Evolutionary conservation across 108 stramenopile species (phyloP).

Genomic region (Cyclotella cryptica): DNA sequence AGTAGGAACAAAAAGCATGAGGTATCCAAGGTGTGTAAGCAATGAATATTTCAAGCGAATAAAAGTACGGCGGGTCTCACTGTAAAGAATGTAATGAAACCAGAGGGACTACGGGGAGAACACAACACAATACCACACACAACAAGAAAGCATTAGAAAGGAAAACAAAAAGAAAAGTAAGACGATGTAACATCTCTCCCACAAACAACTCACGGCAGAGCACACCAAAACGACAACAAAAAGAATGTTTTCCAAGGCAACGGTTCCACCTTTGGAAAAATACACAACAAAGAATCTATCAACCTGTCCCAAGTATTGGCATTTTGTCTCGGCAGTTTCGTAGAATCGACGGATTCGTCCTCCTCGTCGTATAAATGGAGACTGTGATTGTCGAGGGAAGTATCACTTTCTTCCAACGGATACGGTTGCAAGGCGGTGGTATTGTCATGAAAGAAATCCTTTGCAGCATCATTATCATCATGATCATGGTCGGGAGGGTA

Average conservation of each 20-base stretch:
- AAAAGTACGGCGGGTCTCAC: slow-evolving; percentile 8
- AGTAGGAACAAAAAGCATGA: slow-evolving; percentile 2
- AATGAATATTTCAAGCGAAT: background rate
- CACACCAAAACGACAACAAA: slow-evolving; percentile 24
- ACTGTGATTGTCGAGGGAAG: background rate
- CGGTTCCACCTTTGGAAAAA: slow-evolving; percentile 51
- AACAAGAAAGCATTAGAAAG: background rate
- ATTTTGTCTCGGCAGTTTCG: background rate
- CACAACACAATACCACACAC: background rate
- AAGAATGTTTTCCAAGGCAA: slow-evolving; percentile 43
- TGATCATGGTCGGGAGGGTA: too few relatives aligned
- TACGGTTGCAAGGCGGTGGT: too few relatives aligned
- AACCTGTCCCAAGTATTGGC: background rate
- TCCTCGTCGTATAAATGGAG: background rate
- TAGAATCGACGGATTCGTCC: background rate
- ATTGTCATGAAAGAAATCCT: too few relatives aligned
- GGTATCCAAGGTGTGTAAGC: background rate
- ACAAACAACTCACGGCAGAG: slow-evolving; percentile 38
- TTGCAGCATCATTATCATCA: too few relatives aligned
- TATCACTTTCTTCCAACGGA: too few relatives aligned
- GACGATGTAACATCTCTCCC: background rate
- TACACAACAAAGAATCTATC: slow-evolving; percentile 15
- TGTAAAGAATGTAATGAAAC: slow-evolving; percentile 29
- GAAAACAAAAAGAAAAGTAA: background rate
- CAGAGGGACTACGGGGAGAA: slow-evolving; percentile 12